Percentiles rank a stretch among this genome's conserved stretches.
Evolutionary conservation across 2,329 filamentous ascomycete species (phyloP).

Genomic region (Aschersonia sp.): DNA sequence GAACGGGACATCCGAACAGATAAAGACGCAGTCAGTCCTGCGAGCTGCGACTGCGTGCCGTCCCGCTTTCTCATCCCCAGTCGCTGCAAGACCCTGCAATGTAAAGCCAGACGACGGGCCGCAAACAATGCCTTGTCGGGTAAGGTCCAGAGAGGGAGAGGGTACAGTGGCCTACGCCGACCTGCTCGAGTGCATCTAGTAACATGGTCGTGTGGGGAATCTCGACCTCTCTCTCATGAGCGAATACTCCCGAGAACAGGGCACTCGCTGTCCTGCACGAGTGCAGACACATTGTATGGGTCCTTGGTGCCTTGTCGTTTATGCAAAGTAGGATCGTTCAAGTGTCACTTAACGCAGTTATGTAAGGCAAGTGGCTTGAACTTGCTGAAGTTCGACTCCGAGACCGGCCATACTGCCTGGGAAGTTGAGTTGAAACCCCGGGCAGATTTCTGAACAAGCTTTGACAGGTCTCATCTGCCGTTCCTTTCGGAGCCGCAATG

Average conservation of each 20-base stretch:
- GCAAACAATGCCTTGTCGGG: conserved; percentile 42
- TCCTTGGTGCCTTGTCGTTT: background rate
- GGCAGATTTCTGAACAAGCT: background rate
- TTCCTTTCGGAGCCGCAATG: conserved; percentile 41
- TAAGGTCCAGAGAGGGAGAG: conserved; percentile 35
- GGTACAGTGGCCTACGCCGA: conserved; percentile 37
- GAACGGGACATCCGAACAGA: conserved; percentile 48
- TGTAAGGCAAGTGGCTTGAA: conserved; percentile 30
- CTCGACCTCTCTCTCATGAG: conserved; percentile 30
- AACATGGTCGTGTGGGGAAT: conserved; percentile 43
- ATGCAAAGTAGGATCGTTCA: background rate
- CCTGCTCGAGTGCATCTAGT: conserved; percentile 40
- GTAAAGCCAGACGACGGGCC: conserved; percentile 48
- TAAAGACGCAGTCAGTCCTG: conserved; percentile 38
- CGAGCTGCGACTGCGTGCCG: conserved; percentile 27
- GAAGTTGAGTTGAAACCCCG: background rate
- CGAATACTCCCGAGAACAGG: conserved; percentile 38
- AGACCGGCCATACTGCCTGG: conserved; percentile 32
- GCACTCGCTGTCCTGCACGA: conserved; percentile 39
- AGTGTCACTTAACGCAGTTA: conserved; percentile 15
- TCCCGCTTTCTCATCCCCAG: conserved; percentile 31
- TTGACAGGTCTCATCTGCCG: conserved; percentile 12
- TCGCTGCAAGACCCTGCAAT: conserved; percentile 33
- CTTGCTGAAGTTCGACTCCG: conserved; percentile 33
- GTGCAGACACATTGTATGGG: conserved; percentile 34